Percentiles rank a stretch among this genome's conserved stretches.
phyloP scores from a whole-genome alignment of 2,329 filamentous ascomycete species.

The Albifimbria verrucaria region DNA sequence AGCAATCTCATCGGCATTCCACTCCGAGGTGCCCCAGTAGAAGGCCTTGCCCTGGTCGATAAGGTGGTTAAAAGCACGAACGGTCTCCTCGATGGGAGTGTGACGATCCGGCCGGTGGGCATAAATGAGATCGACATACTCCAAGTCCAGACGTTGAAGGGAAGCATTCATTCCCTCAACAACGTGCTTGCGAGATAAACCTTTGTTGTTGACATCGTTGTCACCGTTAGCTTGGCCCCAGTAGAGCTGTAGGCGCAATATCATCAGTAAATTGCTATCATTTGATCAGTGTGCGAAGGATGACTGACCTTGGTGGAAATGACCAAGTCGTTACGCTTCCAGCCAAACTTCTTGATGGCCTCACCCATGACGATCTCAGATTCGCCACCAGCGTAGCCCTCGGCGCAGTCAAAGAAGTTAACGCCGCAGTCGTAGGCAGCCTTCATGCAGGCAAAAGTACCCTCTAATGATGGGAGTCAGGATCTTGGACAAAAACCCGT shows the following conservation, averaged over 20 bases:
- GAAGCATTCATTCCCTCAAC: slow-evolving; percentile 62
- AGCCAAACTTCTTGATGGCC: slow-evolving; percentile 57
- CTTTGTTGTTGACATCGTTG: slow-evolving; percentile 63
- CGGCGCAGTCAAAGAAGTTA: slow-evolving; percentile 63
- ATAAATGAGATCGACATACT: slow-evolving; percentile 67
- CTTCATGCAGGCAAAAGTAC: slow-evolving; percentile 58
- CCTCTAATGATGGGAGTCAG: slow-evolving; percentile 24
- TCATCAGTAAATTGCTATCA: background rate
- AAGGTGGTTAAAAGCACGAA: slow-evolving; percentile 68
- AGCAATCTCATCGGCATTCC: slow-evolving; percentile 63
- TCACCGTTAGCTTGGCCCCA: slow-evolving; percentile 60
- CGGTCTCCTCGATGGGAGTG: slow-evolving; percentile 68
- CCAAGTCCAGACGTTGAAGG: slow-evolving; percentile 53
- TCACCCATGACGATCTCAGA: slow-evolving; percentile 62
- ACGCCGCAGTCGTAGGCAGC: slow-evolving; percentile 57
- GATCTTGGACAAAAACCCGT: background rate
- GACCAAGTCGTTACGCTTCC: slow-evolving; percentile 59
- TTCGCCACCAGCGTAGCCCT: slow-evolving; percentile 55
- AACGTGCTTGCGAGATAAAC: slow-evolving; percentile 67
- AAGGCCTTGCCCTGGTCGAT: slow-evolving; percentile 66
- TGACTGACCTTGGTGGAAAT: slow-evolving; percentile 54
- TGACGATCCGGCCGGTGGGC: slow-evolving; percentile 65
- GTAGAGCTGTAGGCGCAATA: slow-evolving; percentile 50
- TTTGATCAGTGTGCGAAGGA: background rate
- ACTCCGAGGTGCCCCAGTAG: slow-evolving; percentile 70